Evolutionary conservation across 2,329 filamentous ascomycete species (phyloP).

Genomic region (Sclerotinia spermophila): DNA sequence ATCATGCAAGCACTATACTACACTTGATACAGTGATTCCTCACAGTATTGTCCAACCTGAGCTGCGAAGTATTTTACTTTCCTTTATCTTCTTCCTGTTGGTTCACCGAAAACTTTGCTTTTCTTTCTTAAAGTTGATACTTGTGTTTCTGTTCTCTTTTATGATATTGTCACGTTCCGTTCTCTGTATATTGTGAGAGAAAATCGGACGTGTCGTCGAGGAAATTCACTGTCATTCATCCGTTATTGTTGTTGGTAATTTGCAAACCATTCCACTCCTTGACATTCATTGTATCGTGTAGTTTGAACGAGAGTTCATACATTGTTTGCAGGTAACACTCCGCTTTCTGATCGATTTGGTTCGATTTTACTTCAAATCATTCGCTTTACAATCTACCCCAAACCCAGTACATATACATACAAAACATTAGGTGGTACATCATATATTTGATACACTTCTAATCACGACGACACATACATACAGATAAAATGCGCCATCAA

Average conservation of each 20-base stretch:
- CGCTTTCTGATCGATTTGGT: background rate
- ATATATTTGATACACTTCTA: constrained; percentile 7
- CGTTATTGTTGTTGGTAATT: background rate
- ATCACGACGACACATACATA: background rate
- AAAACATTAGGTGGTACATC: background rate
- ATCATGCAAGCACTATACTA: background rate
- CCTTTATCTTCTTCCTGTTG: constrained; percentile 5
- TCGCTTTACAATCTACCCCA: background rate
- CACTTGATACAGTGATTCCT: background rate
- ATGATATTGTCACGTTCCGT: background rate
- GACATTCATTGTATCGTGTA: background rate
- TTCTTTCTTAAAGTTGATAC: background rate
- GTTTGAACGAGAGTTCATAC: background rate
- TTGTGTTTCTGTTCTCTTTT: background rate
- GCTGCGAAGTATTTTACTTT: constrained; percentile 4
- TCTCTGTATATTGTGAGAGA: background rate
- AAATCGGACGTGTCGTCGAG: background rate
- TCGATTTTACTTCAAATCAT: background rate
- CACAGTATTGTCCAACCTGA: background rate
- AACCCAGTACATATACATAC: background rate
- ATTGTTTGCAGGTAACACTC: background rate
- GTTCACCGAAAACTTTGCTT: background rate
- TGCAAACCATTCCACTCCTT: background rate
- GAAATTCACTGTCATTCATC: background rate
- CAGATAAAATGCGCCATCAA: constrained; percentile 1